Evolutionary conservation across 331 rosid species (phyloP).

Genomic region (Pyrus hybrid): DNA sequence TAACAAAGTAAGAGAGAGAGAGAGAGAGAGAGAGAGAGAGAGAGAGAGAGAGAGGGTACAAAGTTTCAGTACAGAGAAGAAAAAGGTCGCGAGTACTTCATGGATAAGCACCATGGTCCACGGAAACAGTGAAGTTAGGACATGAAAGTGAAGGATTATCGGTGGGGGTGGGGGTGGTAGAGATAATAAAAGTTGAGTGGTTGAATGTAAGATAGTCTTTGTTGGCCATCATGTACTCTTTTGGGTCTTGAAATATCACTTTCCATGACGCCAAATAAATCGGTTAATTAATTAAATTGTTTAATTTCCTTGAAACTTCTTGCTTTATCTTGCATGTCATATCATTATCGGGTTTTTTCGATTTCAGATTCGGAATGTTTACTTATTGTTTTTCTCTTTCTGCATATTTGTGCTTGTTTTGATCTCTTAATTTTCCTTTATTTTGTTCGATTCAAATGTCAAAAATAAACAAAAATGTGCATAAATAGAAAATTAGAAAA

Average conservation of each 20-base stretch:
- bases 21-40: constrained; percentile 19
- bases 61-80: constrained; percentile 13
- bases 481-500: too few relatives aligned
- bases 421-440: too few relatives aligned
- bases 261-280: constrained; percentile 11
- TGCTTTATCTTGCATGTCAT: neutral
- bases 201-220: constrained; percentile 5
- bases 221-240: constrained; percentile 15
- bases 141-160: constrained; percentile 5
- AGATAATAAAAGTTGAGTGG: neutral
- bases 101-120: constrained; percentile 6
- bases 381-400: too few relatives aligned
- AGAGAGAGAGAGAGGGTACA: constrained; percentile 9
- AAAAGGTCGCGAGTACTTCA: neutral
- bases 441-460: too few relatives aligned
- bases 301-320: neutral
- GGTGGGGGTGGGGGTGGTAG: too few relatives aligned
- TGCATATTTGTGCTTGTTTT: neutral
- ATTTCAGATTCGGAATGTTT: too few relatives aligned
- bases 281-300: neutral
- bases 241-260: neutral
- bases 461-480: neutral
- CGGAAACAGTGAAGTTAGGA: constrained; percentile 42
- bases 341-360: too few relatives aligned
- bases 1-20: too few relatives aligned